Conservation (phyloP, 2,329 filamentous ascomycete species). For the Graphilbum fragrans region DNA sequence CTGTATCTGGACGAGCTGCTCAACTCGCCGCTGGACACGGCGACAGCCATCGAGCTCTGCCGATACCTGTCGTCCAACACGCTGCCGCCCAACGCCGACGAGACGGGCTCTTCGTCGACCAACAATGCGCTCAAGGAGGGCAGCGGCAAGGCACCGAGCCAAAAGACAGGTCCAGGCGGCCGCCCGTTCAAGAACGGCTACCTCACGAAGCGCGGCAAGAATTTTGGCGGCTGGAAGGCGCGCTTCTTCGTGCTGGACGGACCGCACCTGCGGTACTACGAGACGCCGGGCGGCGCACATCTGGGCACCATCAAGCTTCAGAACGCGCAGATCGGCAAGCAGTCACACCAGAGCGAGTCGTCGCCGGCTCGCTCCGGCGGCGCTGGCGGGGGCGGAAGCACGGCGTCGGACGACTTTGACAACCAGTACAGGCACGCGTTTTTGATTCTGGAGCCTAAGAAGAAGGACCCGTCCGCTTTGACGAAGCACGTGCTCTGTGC, state of each 20-base stretch:
- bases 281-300: constrained; percentile 79
- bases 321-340: constrained; percentile 87
- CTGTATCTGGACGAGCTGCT: constrained; percentile 76
- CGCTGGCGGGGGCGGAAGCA: constrained; percentile 8
- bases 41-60: constrained; percentile 70
- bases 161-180: constrained; percentile 45
- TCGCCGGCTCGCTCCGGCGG: constrained; percentile 39
- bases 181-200: constrained; percentile 75
- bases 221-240: constrained; percentile 98
- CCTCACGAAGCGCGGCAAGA: constrained; percentile 92
- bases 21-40: constrained; percentile 68
- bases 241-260: constrained; percentile 50
- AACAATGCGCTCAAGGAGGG: constrained; percentile 17
- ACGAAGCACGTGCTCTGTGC: constrained; percentile 93
- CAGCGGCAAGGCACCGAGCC: constrained; percentile 18
- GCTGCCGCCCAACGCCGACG: constrained; percentile 49
- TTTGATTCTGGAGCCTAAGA: constrained; percentile 87
- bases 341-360: constrained; percentile 54
- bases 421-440: constrained; percentile 97
- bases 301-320: constrained; percentile 87
- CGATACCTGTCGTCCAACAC: constrained; percentile 66
- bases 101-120: constrained; percentile 26
- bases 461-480: constrained; percentile 78
- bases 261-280: constrained; percentile 72
- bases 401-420: constrained; percentile 60